Percentiles rank a stretch among this genome's conserved stretches.
Conservation (phyloP, 2,329 filamentous ascomycete species). For the Ceratocystis ficicola region DNA sequence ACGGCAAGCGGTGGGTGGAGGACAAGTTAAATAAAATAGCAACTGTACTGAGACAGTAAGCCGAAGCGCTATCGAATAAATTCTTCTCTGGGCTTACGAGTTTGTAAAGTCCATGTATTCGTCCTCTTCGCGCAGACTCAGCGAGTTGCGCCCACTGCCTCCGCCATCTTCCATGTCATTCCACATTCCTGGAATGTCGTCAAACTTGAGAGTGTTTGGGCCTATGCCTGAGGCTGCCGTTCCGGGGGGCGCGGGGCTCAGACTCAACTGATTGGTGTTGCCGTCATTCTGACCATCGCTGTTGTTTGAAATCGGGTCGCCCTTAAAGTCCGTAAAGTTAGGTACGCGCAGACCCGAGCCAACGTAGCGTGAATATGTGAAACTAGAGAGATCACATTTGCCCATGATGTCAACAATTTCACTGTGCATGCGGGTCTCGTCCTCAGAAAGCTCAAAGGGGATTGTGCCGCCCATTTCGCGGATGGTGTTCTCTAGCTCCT, state of each 20-base stretch:
- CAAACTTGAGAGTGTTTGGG: conserved; percentile 31
- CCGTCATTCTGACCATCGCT: conserved; percentile 23
- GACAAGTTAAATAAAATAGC: not conserved
- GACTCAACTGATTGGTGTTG: conserved; percentile 23
- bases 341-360: conserved; percentile 84
- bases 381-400: conserved; percentile 63
- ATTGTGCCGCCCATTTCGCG: conserved; percentile 59
- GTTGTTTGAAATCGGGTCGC: conserved; percentile 50
- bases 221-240: not conserved
- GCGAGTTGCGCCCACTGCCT: conserved; percentile 50
- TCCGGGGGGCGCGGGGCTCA: conserved; percentile 4
- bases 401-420: conserved; percentile 79
- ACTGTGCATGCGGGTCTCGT: conserved; percentile 89
- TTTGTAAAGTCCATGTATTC: conserved; percentile 71
- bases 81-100: conserved; percentile 24
- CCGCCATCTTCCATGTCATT: conserved; percentile 56
- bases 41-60: not conserved
- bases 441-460: conserved; percentile 75
- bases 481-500: conserved; percentile 69
- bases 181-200: conserved; percentile 47
- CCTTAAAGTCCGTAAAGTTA: conserved; percentile 82
- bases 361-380: conserved; percentile 70
- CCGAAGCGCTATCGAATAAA: too few species aligned
- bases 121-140: conserved; percentile 88
- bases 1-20: not conserved